Conservation (phyloP, 345 rosid species). For the Populus davidiana region DNA sequence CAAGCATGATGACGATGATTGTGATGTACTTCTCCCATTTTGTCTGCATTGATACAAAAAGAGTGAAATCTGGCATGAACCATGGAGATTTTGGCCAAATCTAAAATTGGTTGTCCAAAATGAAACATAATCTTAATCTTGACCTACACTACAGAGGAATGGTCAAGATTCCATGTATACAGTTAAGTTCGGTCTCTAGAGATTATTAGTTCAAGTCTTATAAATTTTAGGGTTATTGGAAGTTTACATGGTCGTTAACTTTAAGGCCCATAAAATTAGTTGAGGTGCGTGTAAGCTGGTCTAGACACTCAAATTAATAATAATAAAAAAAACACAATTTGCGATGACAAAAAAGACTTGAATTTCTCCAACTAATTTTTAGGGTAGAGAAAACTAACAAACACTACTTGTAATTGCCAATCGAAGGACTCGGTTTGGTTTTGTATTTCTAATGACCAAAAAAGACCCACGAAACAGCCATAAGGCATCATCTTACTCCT, state of each 20-base stretch:
- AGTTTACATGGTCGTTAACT: accelerated
- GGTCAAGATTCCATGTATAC: not conserved
- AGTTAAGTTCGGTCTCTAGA: not conserved
- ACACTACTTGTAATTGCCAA: not conserved
- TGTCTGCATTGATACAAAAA: not conserved
- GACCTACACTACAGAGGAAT: not conserved
- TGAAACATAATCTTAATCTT: not conserved
- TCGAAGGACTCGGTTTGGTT: not conserved
- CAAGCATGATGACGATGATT: not conserved
- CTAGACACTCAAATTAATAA: no score
- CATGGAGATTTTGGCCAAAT: not conserved
- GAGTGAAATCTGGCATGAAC: not conserved
- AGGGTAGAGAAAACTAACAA: not conserved
- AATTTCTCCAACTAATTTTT: not conserved
- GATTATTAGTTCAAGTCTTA: accelerated
- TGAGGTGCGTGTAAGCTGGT: no score
- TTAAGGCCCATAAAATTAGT: accelerated
- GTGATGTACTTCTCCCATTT: not conserved
- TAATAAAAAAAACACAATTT: no score
- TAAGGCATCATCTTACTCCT: not conserved
- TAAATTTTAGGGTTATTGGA: accelerated
- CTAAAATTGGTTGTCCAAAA: not conserved
- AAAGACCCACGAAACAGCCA: not conserved
- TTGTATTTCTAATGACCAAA: not conserved
- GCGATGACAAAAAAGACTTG: no score